These are phyloP conservation scores for Leishmania major DNA, from an alignment of 208 protist species.

Conservation along the genomic window DNA sequence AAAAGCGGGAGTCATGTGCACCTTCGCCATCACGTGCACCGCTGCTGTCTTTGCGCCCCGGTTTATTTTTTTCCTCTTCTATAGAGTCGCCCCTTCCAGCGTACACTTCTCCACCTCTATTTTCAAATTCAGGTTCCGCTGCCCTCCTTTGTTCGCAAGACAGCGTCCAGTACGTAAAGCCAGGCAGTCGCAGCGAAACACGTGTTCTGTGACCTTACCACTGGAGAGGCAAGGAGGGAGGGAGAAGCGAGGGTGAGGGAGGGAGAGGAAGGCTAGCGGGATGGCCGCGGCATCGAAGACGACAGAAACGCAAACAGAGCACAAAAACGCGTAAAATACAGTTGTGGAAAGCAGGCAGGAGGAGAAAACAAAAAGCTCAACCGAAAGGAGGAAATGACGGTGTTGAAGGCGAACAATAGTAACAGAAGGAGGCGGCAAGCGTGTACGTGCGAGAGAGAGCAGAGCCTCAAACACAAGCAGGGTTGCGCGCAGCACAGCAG, in stretches of 20 bases:
- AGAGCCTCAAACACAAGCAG: background rate
- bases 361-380: background rate
- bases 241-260: background rate
- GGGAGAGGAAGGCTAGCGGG: background rate
- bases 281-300: background rate
- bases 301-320: background rate
- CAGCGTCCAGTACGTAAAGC: background rate
- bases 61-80: background rate
- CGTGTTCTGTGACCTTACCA: background rate
- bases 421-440: background rate
- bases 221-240: background rate
- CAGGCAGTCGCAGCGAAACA: background rate
- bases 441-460: background rate
- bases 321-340: background rate
- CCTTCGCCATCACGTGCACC: background rate
- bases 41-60: background rate
- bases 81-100: background rate
- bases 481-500: background rate
- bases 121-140: background rate
- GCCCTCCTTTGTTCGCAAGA: background rate
- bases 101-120: background rate
- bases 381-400: background rate
- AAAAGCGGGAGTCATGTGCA: background rate
- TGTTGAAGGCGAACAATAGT: background rate
- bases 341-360: constrained; percentile 10